Evolutionary conservation across 805 yeast genomes (phyloP), one percentile per base, ranked within the genome.

Genomic region (Yamadazyma takamatsuzukensis): DNA sequence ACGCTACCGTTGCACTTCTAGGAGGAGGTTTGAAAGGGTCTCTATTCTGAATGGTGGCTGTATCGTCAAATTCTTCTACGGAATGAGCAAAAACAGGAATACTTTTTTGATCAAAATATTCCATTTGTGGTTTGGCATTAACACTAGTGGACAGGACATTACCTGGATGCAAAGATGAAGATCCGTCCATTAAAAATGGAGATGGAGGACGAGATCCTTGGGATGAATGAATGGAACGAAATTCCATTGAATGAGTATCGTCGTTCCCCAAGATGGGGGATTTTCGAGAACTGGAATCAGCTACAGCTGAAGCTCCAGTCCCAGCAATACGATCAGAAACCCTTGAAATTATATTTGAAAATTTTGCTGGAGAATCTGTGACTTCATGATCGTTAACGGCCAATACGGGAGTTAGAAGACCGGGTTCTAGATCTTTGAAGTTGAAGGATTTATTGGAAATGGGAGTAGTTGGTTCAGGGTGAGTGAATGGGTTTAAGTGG

Each of bases 261-360:
- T 33, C 26, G 8, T 29, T 21, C 5, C 27, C 18, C 15, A 29
- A 12, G 14, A 30, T 24, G 3, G 37, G 37, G 4, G 33, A 30
- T 15, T 30, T 29, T 10, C 30, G 14, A 6, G 33, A 21, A 10
- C 18, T 29, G 5, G 19, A 12, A 21, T 19, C 26, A 6, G 32
- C 29, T 15, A 33, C 9, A n/a, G 36, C 32, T 6, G 35, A 18
- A 11, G 39, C 32, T 4, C 61, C 56, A 6, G 55, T 43, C 5
- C 67, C 68, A 1, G 64, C 66, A 25, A 61, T 56, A 40, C 68
- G 55, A 25, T 59, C 61, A 0, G 64, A 56, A 4, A 61, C 43
- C 37, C 58, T 43, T 3, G 57, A 37, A 11, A 61, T 35, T 4
- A 49, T 47, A 29, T 53, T 46, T 6, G 61, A 26, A 21, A 56